Evolutionary conservation across 2,329 filamentous ascomycete genomes (phyloP).

Genomic region (Fusarium illudens): DNA sequence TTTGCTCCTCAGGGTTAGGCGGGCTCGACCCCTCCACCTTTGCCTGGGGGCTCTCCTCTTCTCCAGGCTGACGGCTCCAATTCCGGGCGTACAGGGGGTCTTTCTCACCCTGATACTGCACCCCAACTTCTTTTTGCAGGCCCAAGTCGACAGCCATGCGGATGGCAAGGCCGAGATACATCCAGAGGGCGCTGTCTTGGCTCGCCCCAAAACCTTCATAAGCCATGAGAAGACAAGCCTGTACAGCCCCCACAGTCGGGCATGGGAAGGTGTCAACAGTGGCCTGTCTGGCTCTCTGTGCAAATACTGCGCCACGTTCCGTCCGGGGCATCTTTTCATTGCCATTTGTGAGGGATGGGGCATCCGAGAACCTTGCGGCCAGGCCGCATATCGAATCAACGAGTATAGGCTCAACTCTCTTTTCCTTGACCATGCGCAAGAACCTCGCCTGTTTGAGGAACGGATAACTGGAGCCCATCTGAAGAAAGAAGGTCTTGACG

Average conservation of each 20-base stretch:
- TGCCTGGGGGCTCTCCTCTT: constrained; percentile 51
- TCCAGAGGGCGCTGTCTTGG: constrained; percentile 90
- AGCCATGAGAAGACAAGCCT: constrained; percentile 83
- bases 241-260: constrained; percentile 83
- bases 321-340: constrained; percentile 62
- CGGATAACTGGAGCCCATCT: constrained; percentile 86
- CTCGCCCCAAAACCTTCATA: constrained; percentile 91
- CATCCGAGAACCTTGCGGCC: constrained; percentile 80
- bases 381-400: constrained; percentile 87
- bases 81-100: constrained; percentile 59
- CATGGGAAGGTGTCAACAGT: constrained; percentile 85
- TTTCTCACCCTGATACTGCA: constrained; percentile 67
- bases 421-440: constrained; percentile 78
- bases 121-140: constrained; percentile 80
- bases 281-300: constrained; percentile 82
- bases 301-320: constrained; percentile 80
- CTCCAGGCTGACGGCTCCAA: constrained; percentile 50
- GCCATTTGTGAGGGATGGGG: constrained; percentile 57
- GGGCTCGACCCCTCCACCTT: constrained; percentile 54
- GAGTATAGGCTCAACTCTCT: constrained; percentile 82
- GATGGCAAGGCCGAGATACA: constrained; percentile 90
- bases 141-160: constrained; percentile 83
- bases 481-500: constrained; percentile 80
- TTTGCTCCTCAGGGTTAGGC: constrained; percentile 61
- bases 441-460: constrained; percentile 80